phyloP scores from a whole-genome alignment of 2,329 filamentous ascomycete genomes.

The Tolypocladium inflatum region DNA sequence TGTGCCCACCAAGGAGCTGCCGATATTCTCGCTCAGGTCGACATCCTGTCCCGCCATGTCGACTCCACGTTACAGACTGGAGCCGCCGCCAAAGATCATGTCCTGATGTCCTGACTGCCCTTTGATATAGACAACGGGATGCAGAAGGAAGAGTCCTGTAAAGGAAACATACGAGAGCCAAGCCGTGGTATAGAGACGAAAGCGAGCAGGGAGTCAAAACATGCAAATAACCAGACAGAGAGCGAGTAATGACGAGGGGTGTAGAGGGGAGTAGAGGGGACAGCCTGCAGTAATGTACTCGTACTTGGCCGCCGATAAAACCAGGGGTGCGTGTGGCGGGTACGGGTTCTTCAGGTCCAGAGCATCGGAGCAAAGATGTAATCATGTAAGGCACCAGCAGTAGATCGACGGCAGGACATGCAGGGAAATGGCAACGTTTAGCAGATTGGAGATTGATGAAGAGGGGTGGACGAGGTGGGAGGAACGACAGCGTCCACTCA shows the following conservation, averaged over 20 bases:
- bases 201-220: background rate
- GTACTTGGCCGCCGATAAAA: background rate
- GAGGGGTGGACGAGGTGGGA: background rate
- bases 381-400: background rate
- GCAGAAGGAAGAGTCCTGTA: background rate
- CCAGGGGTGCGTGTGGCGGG: background rate
- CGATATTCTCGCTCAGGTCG: conserved; percentile 29
- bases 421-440: background rate
- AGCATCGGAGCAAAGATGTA: background rate
- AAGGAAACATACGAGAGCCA: no score
- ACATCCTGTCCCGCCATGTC: conserved; percentile 22
- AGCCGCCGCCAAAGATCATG: background rate
- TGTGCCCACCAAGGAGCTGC: conserved; percentile 24
- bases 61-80: background rate
- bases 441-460: background rate
- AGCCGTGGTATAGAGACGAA: background rate
- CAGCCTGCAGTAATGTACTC: background rate
- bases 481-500: background rate
- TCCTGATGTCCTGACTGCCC: background rate
- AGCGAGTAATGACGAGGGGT: background rate
- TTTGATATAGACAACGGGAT: background rate
- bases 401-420: background rate
- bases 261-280: background rate
- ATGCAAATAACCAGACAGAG: background rate
- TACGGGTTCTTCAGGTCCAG: background rate